A percentile compares a stretch with the other conserved stretches of the same genome.
Conservation (phyloP, 345 rosid species). For the Eucalyptus cladocalyx region DNA sequence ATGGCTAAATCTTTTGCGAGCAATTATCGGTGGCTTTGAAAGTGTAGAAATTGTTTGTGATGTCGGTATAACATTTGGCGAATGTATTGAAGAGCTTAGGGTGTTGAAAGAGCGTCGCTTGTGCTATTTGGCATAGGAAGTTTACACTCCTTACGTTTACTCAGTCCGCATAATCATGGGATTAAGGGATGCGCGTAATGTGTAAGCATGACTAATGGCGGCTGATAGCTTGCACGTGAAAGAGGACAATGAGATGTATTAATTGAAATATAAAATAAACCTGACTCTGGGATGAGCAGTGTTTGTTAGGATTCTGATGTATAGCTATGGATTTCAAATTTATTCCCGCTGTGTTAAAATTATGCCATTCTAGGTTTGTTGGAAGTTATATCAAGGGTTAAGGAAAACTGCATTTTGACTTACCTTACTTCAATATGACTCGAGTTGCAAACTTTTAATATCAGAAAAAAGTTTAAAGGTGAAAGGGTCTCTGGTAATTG, state of each 20-base stretch:
- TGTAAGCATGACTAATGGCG: not conserved
- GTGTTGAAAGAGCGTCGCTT: not conserved
- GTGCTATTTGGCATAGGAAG: not conserved
- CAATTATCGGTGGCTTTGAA: not conserved
- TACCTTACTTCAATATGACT: not conserved
- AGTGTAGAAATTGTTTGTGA: not conserved
- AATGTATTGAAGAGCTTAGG: not conserved
- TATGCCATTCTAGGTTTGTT: not conserved
- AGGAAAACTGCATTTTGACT: not conserved
- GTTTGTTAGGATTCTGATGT: not conserved
- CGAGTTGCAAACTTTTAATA: not conserved
- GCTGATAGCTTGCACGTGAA: not conserved
- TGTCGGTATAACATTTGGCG: not conserved
- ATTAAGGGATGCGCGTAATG: not conserved
- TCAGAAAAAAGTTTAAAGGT: not conserved
- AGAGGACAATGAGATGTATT: not conserved
- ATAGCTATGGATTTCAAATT: not conserved
- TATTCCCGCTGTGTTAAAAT: not conserved
- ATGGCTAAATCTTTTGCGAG: not conserved
- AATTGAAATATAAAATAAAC: not conserved
- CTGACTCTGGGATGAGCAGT: not conserved
- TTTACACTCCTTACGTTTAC: not conserved
- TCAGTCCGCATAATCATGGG: not conserved
- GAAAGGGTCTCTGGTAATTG: not conserved
- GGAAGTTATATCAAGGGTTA: not conserved